Evolutionary conservation across 106 monocot species (phyloP).

Genomic region (Allium cepa): DNA sequence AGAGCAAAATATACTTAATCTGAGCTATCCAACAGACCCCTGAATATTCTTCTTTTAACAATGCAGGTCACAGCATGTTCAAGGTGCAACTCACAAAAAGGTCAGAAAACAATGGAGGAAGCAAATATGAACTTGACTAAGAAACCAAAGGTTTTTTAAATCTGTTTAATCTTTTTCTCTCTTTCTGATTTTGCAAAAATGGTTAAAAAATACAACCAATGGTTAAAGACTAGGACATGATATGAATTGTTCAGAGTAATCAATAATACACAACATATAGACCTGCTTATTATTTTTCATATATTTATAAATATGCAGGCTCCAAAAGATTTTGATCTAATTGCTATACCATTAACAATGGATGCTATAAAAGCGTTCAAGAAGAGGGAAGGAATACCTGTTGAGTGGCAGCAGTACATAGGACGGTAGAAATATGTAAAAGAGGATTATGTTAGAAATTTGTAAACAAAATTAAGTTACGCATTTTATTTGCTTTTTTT

Average conservation of each 20-base stretch:
- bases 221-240: neutral
- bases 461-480: too few relatives aligned
- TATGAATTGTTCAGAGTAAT: neutral
- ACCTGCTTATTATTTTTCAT: neutral
- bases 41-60: neutral
- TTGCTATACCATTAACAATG: conserved; percentile 66
- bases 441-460: too few relatives aligned
- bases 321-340: conserved; percentile 80
- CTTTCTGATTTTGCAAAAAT: too few relatives aligned
- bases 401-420: conserved; percentile 65
- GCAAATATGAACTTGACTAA: conserved; percentile 71
- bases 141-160: conserved; percentile 45
- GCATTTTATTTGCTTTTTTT: too few relatives aligned
- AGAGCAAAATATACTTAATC: too few relatives aligned
- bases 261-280: neutral
- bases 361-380: conserved; percentile 50
- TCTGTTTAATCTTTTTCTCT: too few relatives aligned
- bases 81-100: conserved; percentile 80
- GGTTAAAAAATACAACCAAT: neutral
- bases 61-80: conserved; percentile 78
- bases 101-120: conserved; percentile 69
- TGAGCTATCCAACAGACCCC: too few relatives aligned
- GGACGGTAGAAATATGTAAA: neutral
- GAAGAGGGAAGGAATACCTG: conserved; percentile 54
- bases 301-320: conserved; percentile 27